Evolutionary conservation across 2,329 filamentous ascomycete species (phyloP).

Genomic region (Didymella lethalis): DNA sequence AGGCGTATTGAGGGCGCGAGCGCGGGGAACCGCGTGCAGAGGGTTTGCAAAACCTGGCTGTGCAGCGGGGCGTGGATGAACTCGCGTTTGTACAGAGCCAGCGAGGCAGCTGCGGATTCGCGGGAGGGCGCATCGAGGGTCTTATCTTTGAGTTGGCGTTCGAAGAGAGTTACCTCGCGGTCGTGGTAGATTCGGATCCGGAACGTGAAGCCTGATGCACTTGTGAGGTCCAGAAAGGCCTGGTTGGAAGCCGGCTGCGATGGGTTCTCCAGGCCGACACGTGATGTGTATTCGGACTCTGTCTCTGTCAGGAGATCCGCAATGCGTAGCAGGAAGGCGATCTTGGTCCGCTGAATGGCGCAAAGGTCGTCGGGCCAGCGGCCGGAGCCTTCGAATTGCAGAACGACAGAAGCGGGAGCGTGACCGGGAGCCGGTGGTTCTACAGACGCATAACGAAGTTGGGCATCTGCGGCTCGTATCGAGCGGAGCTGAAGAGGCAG

Average conservation of each 20-base stretch:
- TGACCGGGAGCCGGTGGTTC: conserved; percentile 58
- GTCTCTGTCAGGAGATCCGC: conserved; percentile 72
- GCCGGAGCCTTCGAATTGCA: conserved; percentile 92
- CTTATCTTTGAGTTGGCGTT: conserved; percentile 80
- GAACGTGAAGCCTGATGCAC: conserved; percentile 76
- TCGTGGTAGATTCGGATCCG: conserved; percentile 89
- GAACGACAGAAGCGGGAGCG: conserved; percentile 75
- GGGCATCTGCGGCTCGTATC: conserved; percentile 74
- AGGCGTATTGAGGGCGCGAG: conserved; percentile 85
- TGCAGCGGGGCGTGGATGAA: conserved; percentile 79
- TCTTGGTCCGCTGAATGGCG: conserved; percentile 92
- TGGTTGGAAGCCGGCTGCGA: conserved; percentile 74
- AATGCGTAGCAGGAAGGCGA: conserved; percentile 82
- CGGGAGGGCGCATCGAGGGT: conserved; percentile 69
- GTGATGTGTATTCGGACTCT: conserved; percentile 68
- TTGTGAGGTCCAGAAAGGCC: conserved; percentile 82
- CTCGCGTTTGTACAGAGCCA: conserved; percentile 74
- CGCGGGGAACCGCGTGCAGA: conserved; percentile 80
- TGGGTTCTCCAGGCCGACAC: conserved; percentile 82
- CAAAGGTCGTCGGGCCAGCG: conserved; percentile 92
- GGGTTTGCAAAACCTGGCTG: conserved; percentile 79
- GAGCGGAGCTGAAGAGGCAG: conserved; percentile 87
- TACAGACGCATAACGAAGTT: conserved; percentile 77
- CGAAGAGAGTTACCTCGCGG: conserved; percentile 80
- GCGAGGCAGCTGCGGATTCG: conserved; percentile 72